Evolutionary conservation across 768 basidiomycete genomes (phyloP), one percentile per base, ranked within the genome.

Genomic region (Leccinum aurantiacum): DNA sequence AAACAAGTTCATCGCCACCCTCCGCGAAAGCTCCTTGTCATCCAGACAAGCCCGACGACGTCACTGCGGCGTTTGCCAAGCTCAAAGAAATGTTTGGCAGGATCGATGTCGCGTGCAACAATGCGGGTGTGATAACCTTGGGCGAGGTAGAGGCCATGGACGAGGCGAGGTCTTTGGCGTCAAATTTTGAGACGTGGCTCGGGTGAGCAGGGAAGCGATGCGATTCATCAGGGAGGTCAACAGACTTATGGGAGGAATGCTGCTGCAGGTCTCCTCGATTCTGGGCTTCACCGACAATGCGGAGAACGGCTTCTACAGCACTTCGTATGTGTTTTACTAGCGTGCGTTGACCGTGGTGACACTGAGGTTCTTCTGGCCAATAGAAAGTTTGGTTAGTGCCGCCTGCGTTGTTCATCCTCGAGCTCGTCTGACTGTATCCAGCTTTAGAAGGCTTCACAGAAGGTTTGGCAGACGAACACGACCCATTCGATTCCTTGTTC

Each of bases 1-100:
- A 14, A 72, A 78, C 60, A 75, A 63, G 10, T 79, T 73, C 35
- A 66, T 79, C 53, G 80, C 82, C 14, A 78, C 79, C n/a, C 69
- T 79, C 13, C 79, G 79, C 56, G 74, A 66, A 67, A 67, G 29
- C 69, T 78, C 14, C 63, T 75, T 53, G 59, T 74, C 56, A 35
- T 74, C 57, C 67, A 67, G 48, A 60, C 76, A 22, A 67, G 9
- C 56, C 53, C 0, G 52, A 51, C 2, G 67, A 73, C 6, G 62
- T 77, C 51, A 14, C 35, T 1, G 51, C 62, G 3, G 77, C 73
- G 1, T 77, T 78, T 62, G 47, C 50, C 6, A 52, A 56, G 53
- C 68, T 70, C 1, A 44, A 70, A 24, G 54, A 61, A 17, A 54
- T 54, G 3, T 77, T 78, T 59, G 76, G 75, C 15, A 63, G 71